phyloP scores from a whole-genome alignment of 73 alveolate species.

The Durusdinium trenchii region DNA sequence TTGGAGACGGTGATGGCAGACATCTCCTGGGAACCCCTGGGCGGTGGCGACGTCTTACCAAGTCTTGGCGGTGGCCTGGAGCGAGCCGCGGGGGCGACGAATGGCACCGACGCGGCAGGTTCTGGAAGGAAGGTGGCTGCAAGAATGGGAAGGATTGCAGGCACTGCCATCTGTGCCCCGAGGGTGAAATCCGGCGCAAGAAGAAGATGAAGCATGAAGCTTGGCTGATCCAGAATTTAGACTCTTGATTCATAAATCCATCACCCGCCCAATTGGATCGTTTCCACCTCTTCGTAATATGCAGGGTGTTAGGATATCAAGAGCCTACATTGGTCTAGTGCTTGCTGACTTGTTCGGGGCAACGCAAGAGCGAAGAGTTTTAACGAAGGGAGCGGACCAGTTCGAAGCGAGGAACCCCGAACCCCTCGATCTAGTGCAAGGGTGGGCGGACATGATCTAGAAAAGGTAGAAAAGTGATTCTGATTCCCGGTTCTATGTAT shows the following conservation, averaged over 20 bases:
- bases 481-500: too few species aligned
- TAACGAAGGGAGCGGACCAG: too few species aligned
- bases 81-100: neutral
- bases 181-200: conserved; percentile 80
- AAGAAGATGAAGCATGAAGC: conserved; percentile 84
- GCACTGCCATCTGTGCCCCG: conserved; percentile 90
- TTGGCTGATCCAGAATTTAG: neutral
- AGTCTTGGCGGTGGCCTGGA: neutral
- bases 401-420: too few species aligned
- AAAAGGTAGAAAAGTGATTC: too few species aligned
- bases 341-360: neutral
- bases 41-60: neutral
- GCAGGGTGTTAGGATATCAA: neutral
- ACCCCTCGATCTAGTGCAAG: too few species aligned
- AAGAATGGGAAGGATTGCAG: conserved; percentile 78
- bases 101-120: neutral
- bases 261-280: neutral
- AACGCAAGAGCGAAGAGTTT: too few species aligned
- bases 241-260: neutral
- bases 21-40: too few species aligned
- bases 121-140: conserved; percentile 86
- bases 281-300: neutral
- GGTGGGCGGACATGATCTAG: too few species aligned
- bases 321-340: neutral
- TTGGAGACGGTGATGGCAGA: too few species aligned